These are phyloP conservation scores for Clarireedia hainanense DNA, from an alignment of 2,329 filamentous ascomycete genomes.

Conservation along the genomic window DNA sequence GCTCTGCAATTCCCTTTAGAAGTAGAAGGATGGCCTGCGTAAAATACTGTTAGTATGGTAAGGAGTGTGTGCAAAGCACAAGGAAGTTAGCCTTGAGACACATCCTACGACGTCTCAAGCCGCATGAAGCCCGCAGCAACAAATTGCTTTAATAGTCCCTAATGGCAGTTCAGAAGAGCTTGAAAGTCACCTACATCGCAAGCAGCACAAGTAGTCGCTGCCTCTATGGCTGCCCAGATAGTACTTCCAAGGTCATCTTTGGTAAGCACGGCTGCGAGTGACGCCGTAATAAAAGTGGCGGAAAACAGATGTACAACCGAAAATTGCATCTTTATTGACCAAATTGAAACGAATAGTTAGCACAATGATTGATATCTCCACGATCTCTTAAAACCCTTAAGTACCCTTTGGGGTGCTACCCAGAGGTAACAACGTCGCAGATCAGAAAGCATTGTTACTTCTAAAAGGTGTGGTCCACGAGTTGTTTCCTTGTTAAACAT, in stretches of 20 bases:
- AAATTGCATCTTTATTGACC: not conserved
- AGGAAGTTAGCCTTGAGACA: too few relatives aligned
- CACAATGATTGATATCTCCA: not conserved
- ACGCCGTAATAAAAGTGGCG: not conserved
- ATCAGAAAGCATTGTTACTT: not conserved
- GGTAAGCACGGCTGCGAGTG: not conserved
- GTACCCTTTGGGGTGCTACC: not conserved
- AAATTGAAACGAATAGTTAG: too few relatives aligned
- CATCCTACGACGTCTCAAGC: too few relatives aligned
- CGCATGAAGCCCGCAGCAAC: not conserved
- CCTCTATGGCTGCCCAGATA: slow-evolving; percentile 8
- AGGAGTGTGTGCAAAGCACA: too few relatives aligned
- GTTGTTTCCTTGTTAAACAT: not conserved
- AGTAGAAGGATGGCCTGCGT: slow-evolving; percentile 29
- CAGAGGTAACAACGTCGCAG: not conserved
- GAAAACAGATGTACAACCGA: not conserved
- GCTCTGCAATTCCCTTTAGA: slow-evolving; percentile 36
- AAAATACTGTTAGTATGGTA: not conserved
- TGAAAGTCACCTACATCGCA: slow-evolving; percentile 5
- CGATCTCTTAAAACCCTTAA: not conserved
- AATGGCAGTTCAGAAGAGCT: not conserved
- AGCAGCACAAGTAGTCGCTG: slow-evolving; percentile 1
- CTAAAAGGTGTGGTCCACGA: not conserved
- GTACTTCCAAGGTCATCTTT: slow-evolving; percentile 1
- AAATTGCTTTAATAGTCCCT: not conserved